Evolutionary conservation across 2,329 filamentous ascomycete species (phyloP).

Genomic region (Penicillium digitatum): DNA sequence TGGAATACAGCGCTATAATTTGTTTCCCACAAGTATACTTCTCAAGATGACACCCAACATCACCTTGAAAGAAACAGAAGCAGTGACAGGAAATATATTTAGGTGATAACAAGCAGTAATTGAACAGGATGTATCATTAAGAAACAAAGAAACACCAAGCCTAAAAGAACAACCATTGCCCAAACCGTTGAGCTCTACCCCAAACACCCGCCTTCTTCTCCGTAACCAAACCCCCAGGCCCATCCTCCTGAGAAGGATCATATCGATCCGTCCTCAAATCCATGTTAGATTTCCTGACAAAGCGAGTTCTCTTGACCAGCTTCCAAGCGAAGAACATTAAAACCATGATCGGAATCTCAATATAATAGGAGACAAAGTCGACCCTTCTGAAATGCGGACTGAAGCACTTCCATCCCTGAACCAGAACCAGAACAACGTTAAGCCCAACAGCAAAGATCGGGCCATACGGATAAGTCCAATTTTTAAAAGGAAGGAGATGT

Average conservation of each 20-base stretch:
- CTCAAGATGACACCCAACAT: no score
- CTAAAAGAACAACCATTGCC: slow-evolving; percentile 41
- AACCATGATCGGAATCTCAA: slow-evolving; percentile 60
- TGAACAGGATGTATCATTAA: slow-evolving; percentile 3
- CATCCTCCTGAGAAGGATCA: slow-evolving; percentile 25
- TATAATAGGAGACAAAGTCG: slow-evolving; percentile 61
- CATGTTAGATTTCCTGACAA: slow-evolving; percentile 47
- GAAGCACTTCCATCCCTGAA: slow-evolving; percentile 60
- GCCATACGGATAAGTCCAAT: slow-evolving; percentile 63
- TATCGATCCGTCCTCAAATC: slow-evolving; percentile 51
- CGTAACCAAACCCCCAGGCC: slow-evolving; percentile 24
- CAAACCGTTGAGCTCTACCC: slow-evolving; percentile 30
- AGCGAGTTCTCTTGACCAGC: slow-evolving; percentile 45
- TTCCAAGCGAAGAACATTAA: slow-evolving; percentile 57
- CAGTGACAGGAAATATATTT: background rate
- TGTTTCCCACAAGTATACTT: background rate
- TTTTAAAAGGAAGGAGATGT: slow-evolving; percentile 60
- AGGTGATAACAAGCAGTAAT: background rate
- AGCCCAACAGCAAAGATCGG: slow-evolving; percentile 56
- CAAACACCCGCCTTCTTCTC: slow-evolving; percentile 7
- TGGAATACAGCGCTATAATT: no score
- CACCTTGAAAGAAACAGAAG: background rate
- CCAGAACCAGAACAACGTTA: slow-evolving; percentile 58
- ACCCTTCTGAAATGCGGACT: slow-evolving; percentile 56
- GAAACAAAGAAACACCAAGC: background rate